These are phyloP conservation scores for Arabidopsis lyrata DNA, from an alignment of 441 rosid species.

Conservation along the genomic window DNA sequence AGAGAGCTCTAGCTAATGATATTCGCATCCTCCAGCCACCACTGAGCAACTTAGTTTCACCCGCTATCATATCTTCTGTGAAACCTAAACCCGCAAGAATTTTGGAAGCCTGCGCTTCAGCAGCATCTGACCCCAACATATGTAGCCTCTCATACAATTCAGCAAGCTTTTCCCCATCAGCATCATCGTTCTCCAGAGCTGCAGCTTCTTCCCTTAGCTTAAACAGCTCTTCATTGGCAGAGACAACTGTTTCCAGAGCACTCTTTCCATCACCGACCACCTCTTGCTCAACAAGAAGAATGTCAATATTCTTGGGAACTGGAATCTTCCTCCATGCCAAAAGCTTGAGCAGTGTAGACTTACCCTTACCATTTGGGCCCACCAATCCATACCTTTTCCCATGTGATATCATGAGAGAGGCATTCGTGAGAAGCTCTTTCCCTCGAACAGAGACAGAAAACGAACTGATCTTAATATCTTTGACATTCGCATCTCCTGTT, in stretches of 20 bases:
- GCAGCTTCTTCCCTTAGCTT: conserved; percentile 70
- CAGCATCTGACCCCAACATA: conserved; percentile 83
- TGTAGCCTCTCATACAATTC: conserved; percentile 79
- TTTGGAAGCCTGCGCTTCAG: conserved; percentile 88
- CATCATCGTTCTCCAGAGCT: conserved; percentile 53
- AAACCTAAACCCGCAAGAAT: conserved; percentile 93
- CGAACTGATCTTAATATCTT: conserved; percentile 70
- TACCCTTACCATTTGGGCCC: conserved; percentile 92
- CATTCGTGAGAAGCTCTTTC: conserved; percentile 75
- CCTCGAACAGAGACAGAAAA: conserved; percentile 91
- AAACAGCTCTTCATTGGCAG: conserved; percentile 78
- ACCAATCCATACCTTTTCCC: conserved; percentile 92
- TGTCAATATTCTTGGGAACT: conserved; percentile 86
- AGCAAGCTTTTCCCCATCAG: conserved; percentile 73
- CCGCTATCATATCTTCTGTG: conserved; percentile 77
- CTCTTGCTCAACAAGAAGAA: conserved; percentile 89
- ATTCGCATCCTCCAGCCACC: conserved; percentile 98
- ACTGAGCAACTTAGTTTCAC: conserved; percentile 66
- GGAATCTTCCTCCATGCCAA: conserved; percentile 96
- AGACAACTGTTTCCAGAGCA: conserved; percentile 80
- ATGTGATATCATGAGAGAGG: conserved; percentile 82
- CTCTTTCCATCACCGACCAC: conserved; percentile 78
- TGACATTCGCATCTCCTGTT: conserved; percentile 80
- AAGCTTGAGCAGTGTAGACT: conserved; percentile 86
- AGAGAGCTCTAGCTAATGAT: conserved; percentile 89